Evolutionary conservation across 768 basidiomycete species (phyloP).

Genomic region (Podaxis sp.): DNA sequence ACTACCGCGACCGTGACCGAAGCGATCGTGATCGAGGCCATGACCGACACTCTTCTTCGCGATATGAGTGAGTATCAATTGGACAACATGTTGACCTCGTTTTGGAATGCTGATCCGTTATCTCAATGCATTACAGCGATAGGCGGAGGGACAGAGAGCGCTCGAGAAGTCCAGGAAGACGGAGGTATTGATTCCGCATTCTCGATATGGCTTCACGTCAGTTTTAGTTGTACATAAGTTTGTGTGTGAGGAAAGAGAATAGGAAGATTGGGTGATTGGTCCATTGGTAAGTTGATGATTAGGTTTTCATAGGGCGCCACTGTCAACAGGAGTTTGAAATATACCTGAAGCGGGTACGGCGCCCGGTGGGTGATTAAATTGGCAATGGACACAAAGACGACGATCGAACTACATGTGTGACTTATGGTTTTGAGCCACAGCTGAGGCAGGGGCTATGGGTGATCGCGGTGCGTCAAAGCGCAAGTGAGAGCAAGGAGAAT

Average conservation of each 20-base stretch:
- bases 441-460: not conserved
- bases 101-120: slow-evolving; percentile 29
- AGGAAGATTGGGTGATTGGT: slow-evolving; percentile 11
- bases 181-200: slow-evolving; percentile 48
- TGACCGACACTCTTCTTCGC: slow-evolving; percentile 66
- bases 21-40: slow-evolving; percentile 65
- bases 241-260: slow-evolving; percentile 8
- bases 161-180: slow-evolving; percentile 68
- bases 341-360: slow-evolving; percentile 4
- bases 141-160: slow-evolving; percentile 73
- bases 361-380: not conserved
- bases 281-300: slow-evolving; percentile 15
- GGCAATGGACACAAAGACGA: not conserved
- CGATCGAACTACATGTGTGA: not conserved
- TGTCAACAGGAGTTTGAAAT: slow-evolving; percentile 15
- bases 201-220: slow-evolving; percentile 16
- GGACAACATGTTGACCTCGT: slow-evolving; percentile 24
- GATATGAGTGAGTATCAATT: slow-evolving; percentile 64
- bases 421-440: not conserved
- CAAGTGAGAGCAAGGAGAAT: not conserved
- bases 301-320: slow-evolving; percentile 14
- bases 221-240: slow-evolving; percentile 11
- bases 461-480: not conserved
- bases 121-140: slow-evolving; percentile 44
- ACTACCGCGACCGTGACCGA: slow-evolving; percentile 54